Evolutionary conservation across 345 rosid genomes (phyloP), one percentile per base, ranked within the genome.

Genomic region (Kandelia obovata): DNA sequence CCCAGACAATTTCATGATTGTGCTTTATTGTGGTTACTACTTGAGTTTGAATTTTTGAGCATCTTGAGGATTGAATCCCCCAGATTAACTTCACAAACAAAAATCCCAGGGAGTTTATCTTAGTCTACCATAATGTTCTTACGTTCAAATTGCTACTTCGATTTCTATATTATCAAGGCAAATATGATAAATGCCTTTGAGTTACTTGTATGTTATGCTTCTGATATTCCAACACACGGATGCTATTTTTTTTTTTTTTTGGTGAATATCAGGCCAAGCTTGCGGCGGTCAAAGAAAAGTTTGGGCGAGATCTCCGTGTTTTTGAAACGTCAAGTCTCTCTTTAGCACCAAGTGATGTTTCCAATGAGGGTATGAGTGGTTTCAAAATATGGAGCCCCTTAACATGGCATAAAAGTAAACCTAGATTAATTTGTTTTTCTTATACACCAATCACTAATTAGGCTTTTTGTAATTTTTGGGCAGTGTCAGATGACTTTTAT

Each of bases 401-500:
- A 21, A 5, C 43, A 17, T 5, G 46, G 35, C 26, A 39, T 62
- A 60, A 63, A 30, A 35, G 21, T 61, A 15, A 52, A 46, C 31
- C 61, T 30, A 15, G 58, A 71, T 46, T 61, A 53, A 13, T 32
- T 65, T 35, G 7, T 16, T 15, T 53, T 27, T 55, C 34, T 17
- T 9, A 56, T 60, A 1, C 16, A 37, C 28, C 69, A 21, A 56
- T 53, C 49, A 21, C 47, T 65, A 56, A 8, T 10, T 56, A 3
- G 17, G 20, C 49, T 39, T 68, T 71, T 66, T 58, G 46, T 52
- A 20, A 56, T 71, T 63, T 72, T 27, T 71, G 55, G 27, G 58
- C 83, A 86, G 97, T 59, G 96, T 83, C 92, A 4, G 99, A 95
- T 81, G 99, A 87, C 59, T 89, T 82, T 71, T 95, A 86, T 58